Evolutionary conservation across 306 rosid genomes (phyloP), one percentile per base, ranked within the genome.

Genomic region (Lupinus albus): DNA sequence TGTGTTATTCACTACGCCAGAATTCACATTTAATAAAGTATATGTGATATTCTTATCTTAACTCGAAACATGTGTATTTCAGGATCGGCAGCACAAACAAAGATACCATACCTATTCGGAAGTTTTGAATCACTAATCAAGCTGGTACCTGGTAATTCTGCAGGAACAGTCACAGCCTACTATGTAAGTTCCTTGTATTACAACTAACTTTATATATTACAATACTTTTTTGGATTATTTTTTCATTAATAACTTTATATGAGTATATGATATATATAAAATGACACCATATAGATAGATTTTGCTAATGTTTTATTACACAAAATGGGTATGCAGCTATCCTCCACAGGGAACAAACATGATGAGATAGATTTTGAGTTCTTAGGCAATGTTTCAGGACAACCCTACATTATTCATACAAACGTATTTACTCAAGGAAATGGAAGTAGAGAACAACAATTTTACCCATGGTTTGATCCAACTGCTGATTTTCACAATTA

Each of bases 291-390:
- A 38, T 9, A 8, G 15, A 50, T 9, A 25, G 17, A 30, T 55
- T 20, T 73, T 59, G 46, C 71, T 76, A 61, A 54, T 66, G 51
- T 8, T 64, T 66, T 8, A 17, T 52, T 14, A 18, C 41, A 53
- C 32, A 35, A 78, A 57, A 60, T 30, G 0, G 78, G 16, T 76
- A 7, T 32, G 82, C 78, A 92, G 98, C 68, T 89, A 61, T 85
- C 98, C 0, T 92, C 96, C 1, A 82, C 80, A 0, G 95, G 92
- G 52, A 77, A 57, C 53, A 66, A n/a, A 7, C 98, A 86, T 45
- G 94, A 93, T 21, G 98, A 93, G 81, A 86, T 89, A 70, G 98
- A 93, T 65, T 93, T 81, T 44, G 98, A 93, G 83, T 93, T 89
- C 83, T 67, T 88, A 33, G 97, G 98, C 30, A 93, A 93, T 67